A percentile compares a stretch with the other conserved stretches of the same genome.
phyloP scores from a whole-genome alignment of 257 asterid species.

The Gardenia jasminoides region DNA sequence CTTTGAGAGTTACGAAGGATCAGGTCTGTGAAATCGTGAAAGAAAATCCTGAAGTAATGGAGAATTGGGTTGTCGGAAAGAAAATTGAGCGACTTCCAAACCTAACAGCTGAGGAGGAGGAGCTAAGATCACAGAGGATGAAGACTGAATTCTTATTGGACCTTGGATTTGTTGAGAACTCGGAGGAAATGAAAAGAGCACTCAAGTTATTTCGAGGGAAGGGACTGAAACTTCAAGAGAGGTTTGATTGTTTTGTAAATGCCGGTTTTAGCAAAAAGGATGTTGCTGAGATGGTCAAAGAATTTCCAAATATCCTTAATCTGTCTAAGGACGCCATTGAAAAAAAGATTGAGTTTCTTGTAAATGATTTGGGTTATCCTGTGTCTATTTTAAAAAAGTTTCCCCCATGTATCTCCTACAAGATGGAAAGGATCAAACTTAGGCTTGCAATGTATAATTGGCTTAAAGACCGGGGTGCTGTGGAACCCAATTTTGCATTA shows the following conservation, averaged over 20 bases:
- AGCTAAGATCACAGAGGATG: slow-evolving; percentile 27
- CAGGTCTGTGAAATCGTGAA: slow-evolving; percentile 48
- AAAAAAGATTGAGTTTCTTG: slow-evolving; percentile 48
- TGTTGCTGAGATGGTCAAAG: slow-evolving; percentile 44
- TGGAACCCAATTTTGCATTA: slow-evolving; percentile 46
- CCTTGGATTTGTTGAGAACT: slow-evolving; percentile 57
- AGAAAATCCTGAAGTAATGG: slow-evolving; percentile 51
- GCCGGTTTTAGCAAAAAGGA: slow-evolving; percentile 49
- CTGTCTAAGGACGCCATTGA: slow-evolving; percentile 48
- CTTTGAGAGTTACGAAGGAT: slow-evolving; percentile 40
- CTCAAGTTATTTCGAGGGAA: slow-evolving; percentile 49
- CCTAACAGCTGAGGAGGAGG: slow-evolving; percentile 19
- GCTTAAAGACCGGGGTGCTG: slow-evolving; percentile 52
- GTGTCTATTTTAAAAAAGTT: slow-evolving; percentile 40
- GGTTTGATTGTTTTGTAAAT: slow-evolving; percentile 57
- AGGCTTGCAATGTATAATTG: slow-evolving; percentile 59
- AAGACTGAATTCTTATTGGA: slow-evolving; percentile 56
- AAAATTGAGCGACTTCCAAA: slow-evolving; percentile 32
- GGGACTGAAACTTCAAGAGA: slow-evolving; percentile 65
- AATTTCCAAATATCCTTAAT: slow-evolving; percentile 56
- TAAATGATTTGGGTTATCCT: slow-evolving; percentile 47
- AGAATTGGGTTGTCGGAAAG: slow-evolving; percentile 49
- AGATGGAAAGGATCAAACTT: slow-evolving; percentile 46
- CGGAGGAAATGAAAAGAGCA: slow-evolving; percentile 57
- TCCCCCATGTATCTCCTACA: slow-evolving; percentile 49